Evolutionary conservation across 2,329 filamentous ascomycete species (phyloP), one percentile per base, ranked within the genome.

Genomic region (Trichophyton simii): DNA sequence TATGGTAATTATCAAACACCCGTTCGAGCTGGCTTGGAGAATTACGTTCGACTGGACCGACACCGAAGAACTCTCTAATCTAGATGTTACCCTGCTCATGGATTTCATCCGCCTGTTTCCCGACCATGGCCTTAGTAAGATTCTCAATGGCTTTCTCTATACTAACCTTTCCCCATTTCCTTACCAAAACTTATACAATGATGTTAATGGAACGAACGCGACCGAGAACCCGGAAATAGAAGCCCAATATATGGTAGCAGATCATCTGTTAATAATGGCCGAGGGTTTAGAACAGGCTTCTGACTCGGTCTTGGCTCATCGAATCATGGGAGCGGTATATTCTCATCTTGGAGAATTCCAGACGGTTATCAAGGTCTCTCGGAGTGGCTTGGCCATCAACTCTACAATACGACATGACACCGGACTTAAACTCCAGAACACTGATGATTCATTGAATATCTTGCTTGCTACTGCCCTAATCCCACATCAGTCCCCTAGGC

Each of bases 1-100:
- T 64, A 96, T 99, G 88, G 92, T 99, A 63, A 88, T 96, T 63
- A 94, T 99, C 71, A 91, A 92, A 68, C 91, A 97, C 67, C 89
- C 90, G 0, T 96, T 87, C 74, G 84, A 87, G 65, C 80, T 95
- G 15, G 94, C 94, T 0, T 99, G 95, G 95, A 87, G 90, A 68
- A 87, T 96, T 63, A 82, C 88, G 34, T 79, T 99, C 62, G 89
- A 97, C 70, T 97, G 92, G 88, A 83, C 88, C 66, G 91, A 96
- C 72, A 78, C 84, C 48, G 85, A 88, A 67, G 83, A 83, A 55
- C 81, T 94, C 57, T 78, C 81, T n/a, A 83, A 89, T 28, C 87
- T 90, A 78, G 91, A 97, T 69, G 82, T 84, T 50, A 83, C 83
- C 50, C 78, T 92, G n/a, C 76, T 99, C 25, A 82, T 86, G 60